Evolutionary conservation across 164 flowering plant species (phyloP), one percentile per base, ranked within the genome.

Genomic region (Santalum album): DNA sequence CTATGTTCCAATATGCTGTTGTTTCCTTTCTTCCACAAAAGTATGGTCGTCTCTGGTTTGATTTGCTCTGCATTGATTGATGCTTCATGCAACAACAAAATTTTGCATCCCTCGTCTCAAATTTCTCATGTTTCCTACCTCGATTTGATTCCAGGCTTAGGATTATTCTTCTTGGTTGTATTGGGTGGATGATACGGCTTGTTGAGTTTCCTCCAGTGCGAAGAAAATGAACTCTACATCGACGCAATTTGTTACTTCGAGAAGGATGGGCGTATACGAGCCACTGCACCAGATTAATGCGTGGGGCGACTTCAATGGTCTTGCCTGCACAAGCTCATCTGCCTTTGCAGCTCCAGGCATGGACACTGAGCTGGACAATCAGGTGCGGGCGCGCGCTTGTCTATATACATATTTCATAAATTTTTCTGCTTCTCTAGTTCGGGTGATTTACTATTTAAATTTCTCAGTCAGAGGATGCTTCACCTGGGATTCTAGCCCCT

Each of bases 391-490:
- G 51, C n/a, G n/a, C n/a, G n/a, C n/a, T n/a, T n/a, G n/a, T 59
- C 44, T 29, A 56, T 21, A 24, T 56, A 58, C 53, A 57, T 17
- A 55, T 34, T 36, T 9, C 32, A 20, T 20, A 35, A 39, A 23
- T n/a, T 26, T 27, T 49, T 61, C 38, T 26, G 25, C 1, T 48
- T 1, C 17, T n/a, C 21, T 53, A 32, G 25, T 10, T 27, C 39
- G 24, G 27, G 26, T 11, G 53, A 18, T 54, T 22, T 51, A 1
- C 24, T 7, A 17, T 67, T 6, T 39, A 48, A 21, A 32, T 55
- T 69, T n/a, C 71, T 23, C 57, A 87, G 96, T 86, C 90, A 18
- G 92, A 86, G 68, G 86, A 76, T 59, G 72, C 76, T 69, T 81
- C 89, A 50, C 87, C 74, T 49, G 90, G 79, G 62, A 63, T 72